Base-by-base conservation (phyloP, 148 eudicot genomes). In the Hydrangea macrophylla region DNA sequence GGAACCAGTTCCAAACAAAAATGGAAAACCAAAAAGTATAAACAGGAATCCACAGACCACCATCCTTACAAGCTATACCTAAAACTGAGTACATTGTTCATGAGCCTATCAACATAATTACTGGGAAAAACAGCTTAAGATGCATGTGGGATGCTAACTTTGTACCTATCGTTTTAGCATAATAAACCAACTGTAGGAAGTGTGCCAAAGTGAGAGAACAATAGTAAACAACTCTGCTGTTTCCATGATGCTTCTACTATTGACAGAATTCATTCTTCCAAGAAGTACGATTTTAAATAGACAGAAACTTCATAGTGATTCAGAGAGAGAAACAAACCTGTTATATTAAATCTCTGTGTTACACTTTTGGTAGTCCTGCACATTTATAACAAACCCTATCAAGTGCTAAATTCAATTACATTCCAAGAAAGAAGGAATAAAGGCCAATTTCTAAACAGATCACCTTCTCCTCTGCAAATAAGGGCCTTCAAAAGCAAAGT, bases 401-500 rank as follows among this genome's bases (percentile, higher is more conserved):
- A 59, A 45, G 32, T 45, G 24, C 28, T 36, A 13, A 56, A 32
- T 24, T 24, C 18, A 55, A 64, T 66, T 26, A 65, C 26, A 32
- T 20, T 54, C n/a, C 3, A 25, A 73, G 32, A 0, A 17, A n/a
- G 44, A 31, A 56, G 26, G 55, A 67, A 39, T 18, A 42, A 30
- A n/a, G 56, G 64, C 48, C 24, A 55, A 17, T 51, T 22, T 59
- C 26, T 6, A 27, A 30, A 55, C 36, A 42, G 60, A 42, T 25
- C 31, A 82, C 86, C 82, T 70, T 55, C 17, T 64, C 26, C 55
- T 67, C 56, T 53, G 55, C 22, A 42, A 17, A 68, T 39, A 31
- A 50, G 68, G 42, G 80, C 45, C 73, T 54, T 68, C 69, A 59
- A 63, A 61, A 60, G 42, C 31, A 9, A 82, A 73, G 54, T 73